Evolutionary conservation across 2,329 filamentous ascomycete species (phyloP), one percentile per base, ranked within the genome.

Genomic region (Colletotrichum australisinense): DNA sequence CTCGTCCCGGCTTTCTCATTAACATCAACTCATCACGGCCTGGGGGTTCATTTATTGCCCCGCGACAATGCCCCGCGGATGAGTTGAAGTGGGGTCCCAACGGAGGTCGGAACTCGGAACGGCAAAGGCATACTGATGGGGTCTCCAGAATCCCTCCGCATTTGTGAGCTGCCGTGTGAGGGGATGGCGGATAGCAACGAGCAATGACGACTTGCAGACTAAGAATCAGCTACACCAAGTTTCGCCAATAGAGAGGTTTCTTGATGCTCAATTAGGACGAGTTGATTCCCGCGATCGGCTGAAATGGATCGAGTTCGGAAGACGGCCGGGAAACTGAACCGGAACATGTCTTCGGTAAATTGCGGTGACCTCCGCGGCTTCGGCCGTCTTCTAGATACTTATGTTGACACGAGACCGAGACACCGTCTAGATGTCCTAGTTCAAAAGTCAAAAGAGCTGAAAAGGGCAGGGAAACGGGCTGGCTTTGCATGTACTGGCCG

Each of bases 101-200:
- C 69, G 69, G 69, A 68, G 58, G 35, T 68, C 69, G 69, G 69
- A 72, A 72, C 58, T 68, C 69, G 69, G 69, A 72, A 68, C 64
- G 62, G 55, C 32, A 14, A 12, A 7, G 26, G 28, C 9, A 16
- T 49, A 28, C 62, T 22, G 42, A 22, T 11, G 60, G 60, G 60
- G 42, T 57, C n/a, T 32, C 46, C 49, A 28, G 60, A 52, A 26
- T 64, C 30, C 28, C 69, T 68, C 64, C 69, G 38, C 69, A 58
- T 58, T 67, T 57, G 2, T 7, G 16, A 42, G 38, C 38, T 19
- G 35, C 35, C 14, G 4, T 46, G 63, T n/a, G 60, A 53, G 26
- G 59, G 32, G 32, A 12, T 8, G 7, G 58, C 58, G 35, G 32
- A 26, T 46, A 12, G 19, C 30, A 46, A 72, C 57, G 69, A 62